A percentile compares a stretch with the other conserved stretches of the same genome.
phyloP scores from a whole-genome alignment of 202 grass and related monocot species.

The Bolboschoenoplectus hybrid region DNA sequence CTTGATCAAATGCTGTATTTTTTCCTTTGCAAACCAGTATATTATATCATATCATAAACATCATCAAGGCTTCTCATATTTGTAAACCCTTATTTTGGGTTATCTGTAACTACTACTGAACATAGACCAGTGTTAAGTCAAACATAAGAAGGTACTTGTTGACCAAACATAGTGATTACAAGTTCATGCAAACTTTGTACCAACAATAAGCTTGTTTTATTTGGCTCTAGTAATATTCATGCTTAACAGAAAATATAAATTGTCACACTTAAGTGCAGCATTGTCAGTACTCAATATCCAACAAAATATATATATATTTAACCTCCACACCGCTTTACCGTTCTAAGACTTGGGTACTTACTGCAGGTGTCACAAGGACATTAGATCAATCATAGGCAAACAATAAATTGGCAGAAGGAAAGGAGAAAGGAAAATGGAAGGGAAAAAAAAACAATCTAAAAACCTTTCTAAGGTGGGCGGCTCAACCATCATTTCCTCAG shows the following conservation, averaged over 20 bases:
- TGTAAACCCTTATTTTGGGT: constrained; percentile 1
- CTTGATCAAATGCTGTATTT: background rate
- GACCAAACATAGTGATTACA: constrained; percentile 8
- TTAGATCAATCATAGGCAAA: background rate
- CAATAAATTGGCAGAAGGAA: background rate
- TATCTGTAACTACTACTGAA: background rate
- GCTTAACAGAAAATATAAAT: constrained; percentile 40
- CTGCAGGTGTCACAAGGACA: background rate
- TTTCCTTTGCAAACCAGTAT: background rate
- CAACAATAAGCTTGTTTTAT: constrained; percentile 18
- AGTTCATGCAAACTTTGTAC: constrained; percentile 2
- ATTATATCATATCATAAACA: background rate
- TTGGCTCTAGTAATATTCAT: background rate
- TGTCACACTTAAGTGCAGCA: constrained; percentile 69
- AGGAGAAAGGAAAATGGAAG: background rate
- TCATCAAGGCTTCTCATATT: constrained; percentile 9
- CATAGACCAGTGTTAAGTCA: background rate
- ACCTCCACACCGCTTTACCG: constrained; percentile 51
- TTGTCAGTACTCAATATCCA: constrained; percentile 52
- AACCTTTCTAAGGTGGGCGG: constrained; percentile 80
- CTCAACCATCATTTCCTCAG: constrained; percentile 52
- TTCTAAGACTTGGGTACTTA: constrained; percentile 26
- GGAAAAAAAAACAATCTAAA: constrained; percentile 7
- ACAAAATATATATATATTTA: constrained; percentile 41
- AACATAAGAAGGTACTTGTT: background rate